Base-by-base conservation (phyloP, 768 basidiomycete genomes). In the Termitomyces eurrhizus region DNA sequence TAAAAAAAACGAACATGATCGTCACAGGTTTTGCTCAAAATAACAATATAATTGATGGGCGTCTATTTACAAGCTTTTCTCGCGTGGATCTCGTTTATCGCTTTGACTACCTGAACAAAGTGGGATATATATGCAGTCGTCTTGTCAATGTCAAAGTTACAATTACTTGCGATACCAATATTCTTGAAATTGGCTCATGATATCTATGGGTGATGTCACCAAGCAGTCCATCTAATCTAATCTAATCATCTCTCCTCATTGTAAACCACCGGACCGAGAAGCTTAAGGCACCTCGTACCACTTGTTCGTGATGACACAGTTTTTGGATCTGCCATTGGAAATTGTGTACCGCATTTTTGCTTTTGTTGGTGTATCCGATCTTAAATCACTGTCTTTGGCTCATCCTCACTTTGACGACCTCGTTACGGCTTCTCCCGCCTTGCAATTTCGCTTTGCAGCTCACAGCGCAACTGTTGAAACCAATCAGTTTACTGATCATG, bases 401-500 rank as follows among this genome's bases (percentile, higher is more conserved):
- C 37, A 58, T 21, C 18, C 50, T 12, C 21, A 35, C 16, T 26
- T 58, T n/a, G 32, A 16, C 12, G 11, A 37, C 7, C 26, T 48
- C 14, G 32, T 58, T 7, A 7, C 36, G 7, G 7, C 37, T 32
- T 58, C 57, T 3, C 33, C 48, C 2, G 32, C 41, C 13, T 8
- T 52, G 7, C 39, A 58, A 33, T 58, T 58, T 24, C 57, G 50
- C 29, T 35, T 44, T 13, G 49, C 49, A 35, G 57, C 50, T 24
- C 13, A 52, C 21, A 16, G 4, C 26, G 37, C 50, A 6, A n/a
- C 4, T 4, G 57, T 33, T 3, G 29, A 58, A 44, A 2, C 41
- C 41, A 58, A 51, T 13, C 1, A 12, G 11, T 42, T 11, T 7
- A 51, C 39, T 18, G 24, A 24, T 3, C 41, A 52, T n/a, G 37